A percentile compares a stretch with the other conserved stretches of the same genome.
Evolutionary conservation across 306 rosid genomes (phyloP).

Genomic region (Vigna trinervia): DNA sequence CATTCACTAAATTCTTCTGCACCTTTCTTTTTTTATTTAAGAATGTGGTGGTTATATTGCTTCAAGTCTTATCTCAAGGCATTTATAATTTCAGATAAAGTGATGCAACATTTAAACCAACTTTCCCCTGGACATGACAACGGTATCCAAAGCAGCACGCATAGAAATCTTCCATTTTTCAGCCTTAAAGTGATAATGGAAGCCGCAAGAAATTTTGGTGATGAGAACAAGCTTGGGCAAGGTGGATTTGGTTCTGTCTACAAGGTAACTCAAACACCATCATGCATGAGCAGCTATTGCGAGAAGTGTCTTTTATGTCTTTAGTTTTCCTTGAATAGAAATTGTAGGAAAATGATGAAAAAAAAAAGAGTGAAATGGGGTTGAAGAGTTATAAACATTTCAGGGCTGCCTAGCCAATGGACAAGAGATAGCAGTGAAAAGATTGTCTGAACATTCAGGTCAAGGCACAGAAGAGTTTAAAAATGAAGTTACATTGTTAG

Average conservation of each 20-base stretch:
- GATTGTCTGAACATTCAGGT: conserved; percentile 43
- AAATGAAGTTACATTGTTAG: conserved; percentile 44
- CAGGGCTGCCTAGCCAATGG: conserved; percentile 55
- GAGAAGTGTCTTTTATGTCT: neutral
- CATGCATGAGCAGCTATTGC: neutral
- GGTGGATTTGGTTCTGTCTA: conserved; percentile 72
- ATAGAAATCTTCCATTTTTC: conserved; percentile 41
- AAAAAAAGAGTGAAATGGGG: neutral
- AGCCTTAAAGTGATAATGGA: conserved; percentile 35
- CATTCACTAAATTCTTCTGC: too few species aligned
- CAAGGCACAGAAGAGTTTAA: conserved; percentile 51
- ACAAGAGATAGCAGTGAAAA: conserved; percentile 60
- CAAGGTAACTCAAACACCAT: conserved; percentile 48
- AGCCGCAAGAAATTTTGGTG: conserved; percentile 47
- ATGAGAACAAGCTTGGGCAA: conserved; percentile 60
- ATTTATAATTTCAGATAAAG: conserved; percentile 33
- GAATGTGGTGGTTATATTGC: too few species aligned
- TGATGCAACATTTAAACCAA: conserved; percentile 12
- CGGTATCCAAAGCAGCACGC: neutral
- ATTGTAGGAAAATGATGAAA: neutral
- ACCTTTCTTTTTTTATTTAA: too few species aligned
- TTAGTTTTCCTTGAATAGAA: neutral
- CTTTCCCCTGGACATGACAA: conserved; percentile 18
- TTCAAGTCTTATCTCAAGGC: too few species aligned
- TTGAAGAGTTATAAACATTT: conserved; percentile 16